These are phyloP conservation scores for Alternaria sp. DNA, from an alignment of 2,329 filamentous ascomycete genomes.

Conservation along the genomic window DNA sequence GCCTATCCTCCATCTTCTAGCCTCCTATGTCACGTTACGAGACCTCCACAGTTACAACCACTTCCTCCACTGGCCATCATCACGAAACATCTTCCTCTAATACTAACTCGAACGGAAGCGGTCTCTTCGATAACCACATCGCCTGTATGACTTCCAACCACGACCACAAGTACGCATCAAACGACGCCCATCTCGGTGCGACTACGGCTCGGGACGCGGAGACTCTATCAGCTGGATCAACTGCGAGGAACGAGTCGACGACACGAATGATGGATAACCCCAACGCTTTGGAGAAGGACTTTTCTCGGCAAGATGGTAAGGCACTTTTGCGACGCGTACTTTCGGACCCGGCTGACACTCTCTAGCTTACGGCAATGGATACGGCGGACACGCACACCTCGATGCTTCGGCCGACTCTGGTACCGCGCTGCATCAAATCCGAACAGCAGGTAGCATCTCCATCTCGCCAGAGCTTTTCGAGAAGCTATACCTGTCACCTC, in stretches of 20 bases:
- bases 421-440: constrained; percentile 41
- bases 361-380: constrained; percentile 21
- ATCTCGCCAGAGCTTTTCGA: constrained; percentile 62
- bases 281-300: constrained; percentile 54
- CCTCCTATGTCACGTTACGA: constrained; percentile 18
- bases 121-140: constrained; percentile 17
- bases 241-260: constrained; percentile 29
- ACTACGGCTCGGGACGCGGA: constrained; percentile 30
- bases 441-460: constrained; percentile 61
- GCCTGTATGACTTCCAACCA: constrained; percentile 23
- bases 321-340: not conserved
- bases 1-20: constrained; percentile 9
- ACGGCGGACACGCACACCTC: constrained; percentile 34
- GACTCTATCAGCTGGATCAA: constrained; percentile 34
- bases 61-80: not conserved
- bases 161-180: constrained; percentile 15
- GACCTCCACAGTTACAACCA: constrained; percentile 5
- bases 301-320: constrained; percentile 42
- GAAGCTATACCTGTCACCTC: constrained; percentile 60
- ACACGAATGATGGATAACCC: constrained; percentile 25
- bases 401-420: constrained; percentile 37
- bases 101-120: constrained; percentile 6
- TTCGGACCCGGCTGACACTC: not conserved
- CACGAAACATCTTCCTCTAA: constrained; percentile 5
- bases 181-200: constrained; percentile 27